Conservation (phyloP, 306 rosid genomes). For the Calophaca sinica region DNA sequence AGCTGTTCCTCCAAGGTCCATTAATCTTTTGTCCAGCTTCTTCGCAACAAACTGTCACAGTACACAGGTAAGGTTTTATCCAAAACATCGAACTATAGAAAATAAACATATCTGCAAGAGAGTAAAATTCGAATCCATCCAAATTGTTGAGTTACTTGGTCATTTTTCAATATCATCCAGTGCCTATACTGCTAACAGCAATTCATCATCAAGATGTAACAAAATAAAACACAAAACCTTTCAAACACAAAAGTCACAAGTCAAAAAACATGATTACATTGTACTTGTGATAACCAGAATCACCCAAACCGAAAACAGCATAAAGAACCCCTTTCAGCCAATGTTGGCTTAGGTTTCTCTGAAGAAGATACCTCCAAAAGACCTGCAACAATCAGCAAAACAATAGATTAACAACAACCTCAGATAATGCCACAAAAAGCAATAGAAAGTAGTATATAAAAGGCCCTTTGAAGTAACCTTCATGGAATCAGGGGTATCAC, state of each 20-base stretch:
- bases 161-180: background rate
- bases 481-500: constrained; percentile 92
- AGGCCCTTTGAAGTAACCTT: constrained; percentile 55
- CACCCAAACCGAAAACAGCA: constrained; percentile 94
- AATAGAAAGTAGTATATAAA: background rate
- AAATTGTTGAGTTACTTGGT: constrained; percentile 7
- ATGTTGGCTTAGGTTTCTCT: constrained; percentile 66
- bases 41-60: constrained; percentile 87
- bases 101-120: constrained; percentile 30
- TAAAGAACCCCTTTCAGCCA: constrained; percentile 80
- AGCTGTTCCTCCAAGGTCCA: constrained; percentile 80
- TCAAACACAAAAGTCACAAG: background rate
- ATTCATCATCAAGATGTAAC: constrained; percentile 25
- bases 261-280: constrained; percentile 64
- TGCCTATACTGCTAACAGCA: background rate
- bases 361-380: constrained; percentile 89
- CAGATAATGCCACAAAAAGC: background rate
- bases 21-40: constrained; percentile 91
- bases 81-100: constrained; percentile 38
- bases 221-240: constrained; percentile 6
- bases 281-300: constrained; percentile 88
- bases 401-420: background rate
- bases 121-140: background rate
- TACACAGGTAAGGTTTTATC: background rate
- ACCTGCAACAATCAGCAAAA: constrained; percentile 58